Base-by-base conservation (phyloP, 2,329 filamentous ascomycete species). In the Ascocoryne sarcoides region DNA sequence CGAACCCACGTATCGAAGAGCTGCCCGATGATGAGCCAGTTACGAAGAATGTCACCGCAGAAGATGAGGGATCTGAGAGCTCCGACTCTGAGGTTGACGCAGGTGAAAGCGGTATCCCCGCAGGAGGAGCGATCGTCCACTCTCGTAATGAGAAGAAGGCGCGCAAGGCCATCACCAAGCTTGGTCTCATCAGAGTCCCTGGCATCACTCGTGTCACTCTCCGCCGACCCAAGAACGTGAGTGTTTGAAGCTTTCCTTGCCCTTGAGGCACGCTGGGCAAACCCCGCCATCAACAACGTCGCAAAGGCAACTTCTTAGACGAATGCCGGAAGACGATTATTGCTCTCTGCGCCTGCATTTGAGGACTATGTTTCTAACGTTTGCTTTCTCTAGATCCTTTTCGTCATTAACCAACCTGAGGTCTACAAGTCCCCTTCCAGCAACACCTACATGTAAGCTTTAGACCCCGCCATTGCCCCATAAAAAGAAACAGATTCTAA, bases 111-210 rank as follows among this genome's bases (percentile, higher is more conserved):
- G 66, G 64, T 56, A 65, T 76, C 54, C 87, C 90, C 64, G 82
- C 84, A 55, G 92, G 90, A 63, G 79, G 83, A 52, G 84, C 90
- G 62, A 79, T 92, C 60, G 82, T 98, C 62, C 90, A 96, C 79
- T 95, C 87, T 64, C 88, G 92, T 69, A 96, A 96, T 74, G 92
- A 98, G 84, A 98, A 98, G 85, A 98, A 98, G 82, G 93, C 92
- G 60, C 84, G 92, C 72, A 98, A 98, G 80, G 88, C 89, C 62
- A 94, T 98, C 65, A 85, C 88, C 68, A 98, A 98, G 82, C 81
- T 96, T 63, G 89, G 94, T 65, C 75, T 98, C 65, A 92, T 87
- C 76, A 88, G 90, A 63, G 84, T 98, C 56, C 84, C 85, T 62
- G 93, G 92, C 65, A 98, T 98, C 70, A 98, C 92, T 61, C 83